phyloP scores from a whole-genome alignment of 2,329 filamentous ascomycete species.

The Cladosporium velox region DNA sequence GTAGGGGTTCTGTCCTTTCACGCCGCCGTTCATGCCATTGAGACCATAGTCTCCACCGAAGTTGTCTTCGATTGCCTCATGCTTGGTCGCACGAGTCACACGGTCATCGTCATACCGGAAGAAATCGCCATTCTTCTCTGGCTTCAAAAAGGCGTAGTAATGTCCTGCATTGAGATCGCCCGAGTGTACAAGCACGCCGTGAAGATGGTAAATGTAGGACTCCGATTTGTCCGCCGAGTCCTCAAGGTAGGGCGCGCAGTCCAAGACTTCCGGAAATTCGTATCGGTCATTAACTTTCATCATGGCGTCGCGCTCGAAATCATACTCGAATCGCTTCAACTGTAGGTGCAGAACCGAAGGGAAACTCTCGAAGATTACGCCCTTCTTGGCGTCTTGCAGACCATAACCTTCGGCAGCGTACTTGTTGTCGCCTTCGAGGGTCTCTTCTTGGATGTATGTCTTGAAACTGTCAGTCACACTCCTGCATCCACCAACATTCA shows the following conservation, averaged over 20 bases:
- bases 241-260: constrained; percentile 83
- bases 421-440: constrained; percentile 96
- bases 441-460: constrained; percentile 95
- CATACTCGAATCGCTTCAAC: constrained; percentile 96
- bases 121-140: constrained; percentile 88
- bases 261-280: constrained; percentile 82
- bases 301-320: constrained; percentile 93
- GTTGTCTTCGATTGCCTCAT: constrained; percentile 93
- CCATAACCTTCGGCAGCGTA: constrained; percentile 92
- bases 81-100: constrained; percentile 88
- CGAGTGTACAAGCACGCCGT: constrained; percentile 93
- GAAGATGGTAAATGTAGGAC: constrained; percentile 86
- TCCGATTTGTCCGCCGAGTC: constrained; percentile 85
- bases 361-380: constrained; percentile 94
- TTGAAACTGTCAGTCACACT: constrained; percentile 91
- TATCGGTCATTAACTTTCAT: constrained; percentile 97
- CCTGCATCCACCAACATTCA: constrained; percentile 94
- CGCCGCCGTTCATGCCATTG: constrained; percentile 57
- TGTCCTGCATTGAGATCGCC: constrained; percentile 96
- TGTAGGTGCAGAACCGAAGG: constrained; percentile 93
- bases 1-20: constrained; percentile 63
- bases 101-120: constrained; percentile 98
- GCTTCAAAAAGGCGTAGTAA: constrained; percentile 97
- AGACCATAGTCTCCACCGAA: constrained; percentile 80
- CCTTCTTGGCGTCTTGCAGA: constrained; percentile 94